A percentile compares a stretch with the other conserved stretches of the same genome.
Evolutionary conservation across 257 asterid species (phyloP).

Genomic region (Lithospermum erythrorhizon): DNA sequence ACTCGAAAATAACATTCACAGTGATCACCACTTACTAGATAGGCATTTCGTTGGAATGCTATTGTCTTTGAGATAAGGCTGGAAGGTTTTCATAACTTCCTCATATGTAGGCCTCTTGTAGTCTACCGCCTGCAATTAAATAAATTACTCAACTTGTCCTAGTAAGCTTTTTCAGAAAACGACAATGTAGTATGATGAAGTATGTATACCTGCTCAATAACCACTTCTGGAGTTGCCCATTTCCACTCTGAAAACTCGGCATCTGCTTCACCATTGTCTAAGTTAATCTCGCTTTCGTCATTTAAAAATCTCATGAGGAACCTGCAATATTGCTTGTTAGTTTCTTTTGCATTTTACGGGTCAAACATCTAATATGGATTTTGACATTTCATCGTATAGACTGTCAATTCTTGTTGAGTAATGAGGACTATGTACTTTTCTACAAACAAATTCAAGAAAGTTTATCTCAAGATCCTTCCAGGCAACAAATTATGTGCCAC

Average conservation of each 20-base stretch:
- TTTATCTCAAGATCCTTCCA: too few relatives aligned
- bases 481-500: not conserved
- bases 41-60: constrained; percentile 67
- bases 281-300: constrained; percentile 73
- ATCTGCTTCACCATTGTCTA: constrained; percentile 65
- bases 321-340: constrained; percentile 30
- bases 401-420: too few relatives aligned
- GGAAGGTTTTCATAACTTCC: constrained; percentile 66
- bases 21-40: constrained; percentile 74
- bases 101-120: constrained; percentile 95
- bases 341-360: not conserved
- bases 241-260: constrained; percentile 95
- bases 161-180: constrained; percentile 7
- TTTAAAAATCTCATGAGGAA: constrained; percentile 72
- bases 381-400: too few relatives aligned
- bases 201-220: constrained; percentile 61
- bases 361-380: not conserved
- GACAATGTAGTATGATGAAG: constrained; percentile 1
- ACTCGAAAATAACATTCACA: constrained; percentile 9
- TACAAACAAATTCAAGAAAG: not conserved
- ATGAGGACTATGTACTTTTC: too few relatives aligned
- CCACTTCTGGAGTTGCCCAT: constrained; percentile 89
- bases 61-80: constrained; percentile 31
- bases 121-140: constrained; percentile 62
- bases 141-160: not conserved